These are phyloP conservation scores for Coniochaeta prunicola DNA, from an alignment of 2,329 filamentous ascomycete genomes.

Conservation along the genomic window DNA sequence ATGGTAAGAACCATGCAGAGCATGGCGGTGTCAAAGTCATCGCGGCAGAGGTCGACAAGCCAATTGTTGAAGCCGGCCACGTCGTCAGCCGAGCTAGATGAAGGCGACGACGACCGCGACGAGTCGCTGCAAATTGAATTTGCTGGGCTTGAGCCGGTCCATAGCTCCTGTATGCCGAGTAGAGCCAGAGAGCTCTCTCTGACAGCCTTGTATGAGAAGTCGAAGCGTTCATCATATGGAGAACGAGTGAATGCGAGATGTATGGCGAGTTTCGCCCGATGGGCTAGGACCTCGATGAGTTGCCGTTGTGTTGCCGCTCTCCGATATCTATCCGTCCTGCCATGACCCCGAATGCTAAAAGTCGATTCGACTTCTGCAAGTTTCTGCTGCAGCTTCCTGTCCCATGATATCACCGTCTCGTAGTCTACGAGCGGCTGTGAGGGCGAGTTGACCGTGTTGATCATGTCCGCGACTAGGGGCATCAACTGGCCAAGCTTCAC, in stretches of 20 bases:
- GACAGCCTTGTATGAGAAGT: not conserved
- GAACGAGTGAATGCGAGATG: constrained; percentile 1
- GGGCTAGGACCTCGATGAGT: not conserved
- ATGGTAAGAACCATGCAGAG: constrained; percentile 11
- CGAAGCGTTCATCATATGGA: not conserved
- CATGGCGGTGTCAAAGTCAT: constrained; percentile 16
- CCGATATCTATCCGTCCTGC: not conserved
- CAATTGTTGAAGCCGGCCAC: constrained; percentile 5
- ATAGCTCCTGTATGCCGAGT: constrained; percentile 13
- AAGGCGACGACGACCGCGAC: constrained; percentile 4
- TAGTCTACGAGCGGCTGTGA: constrained; percentile 20
- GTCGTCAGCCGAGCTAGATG: constrained; percentile 3
- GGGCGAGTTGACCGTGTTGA: constrained; percentile 14
- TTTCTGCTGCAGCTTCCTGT: constrained; percentile 16
- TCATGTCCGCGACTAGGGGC: constrained; percentile 11
- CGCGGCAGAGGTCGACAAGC: constrained; percentile 17
- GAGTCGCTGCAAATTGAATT: not conserved
- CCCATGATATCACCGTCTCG: constrained; percentile 31
- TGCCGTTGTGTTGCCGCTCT: not conserved
- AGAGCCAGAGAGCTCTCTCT: constrained; percentile 11
- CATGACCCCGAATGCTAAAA: not conserved
- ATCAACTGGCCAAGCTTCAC: constrained; percentile 11
- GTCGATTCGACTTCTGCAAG: constrained; percentile 10
- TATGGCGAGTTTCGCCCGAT: not conserved
- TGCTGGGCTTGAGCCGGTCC: constrained; percentile 2